These are phyloP conservation scores for Rosa hybrid DNA, from an alignment of 331 rosid genomes.

Conservation along the genomic window DNA sequence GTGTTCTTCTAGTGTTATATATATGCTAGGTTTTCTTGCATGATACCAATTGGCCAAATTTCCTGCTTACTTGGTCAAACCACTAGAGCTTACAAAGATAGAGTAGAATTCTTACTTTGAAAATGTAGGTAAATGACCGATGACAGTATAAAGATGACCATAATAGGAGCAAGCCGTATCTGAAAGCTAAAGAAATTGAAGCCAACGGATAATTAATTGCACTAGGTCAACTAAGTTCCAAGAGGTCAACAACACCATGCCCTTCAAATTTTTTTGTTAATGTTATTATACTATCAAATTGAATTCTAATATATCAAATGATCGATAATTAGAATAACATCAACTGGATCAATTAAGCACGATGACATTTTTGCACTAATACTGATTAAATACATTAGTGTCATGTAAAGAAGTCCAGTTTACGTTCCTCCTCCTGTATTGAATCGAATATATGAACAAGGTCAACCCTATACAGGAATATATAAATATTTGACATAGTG, in stretches of 20 bases:
- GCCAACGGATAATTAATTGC: not conserved
- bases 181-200: not conserved
- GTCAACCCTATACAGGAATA: not conserved
- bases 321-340: not conserved
- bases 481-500: not conserved
- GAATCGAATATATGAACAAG: not conserved
- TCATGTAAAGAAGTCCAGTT: not conserved
- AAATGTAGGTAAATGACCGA: too few species aligned
- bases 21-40: too few species aligned
- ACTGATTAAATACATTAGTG: not conserved
- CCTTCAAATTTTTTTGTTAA: not conserved
- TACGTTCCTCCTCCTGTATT: not conserved
- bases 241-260: not conserved
- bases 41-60: too few species aligned
- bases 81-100: too few species aligned
- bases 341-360: not conserved
- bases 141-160: not conserved
- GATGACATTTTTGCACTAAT: slow-evolving; percentile 1
- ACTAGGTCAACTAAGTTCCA: too few species aligned
- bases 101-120: not conserved
- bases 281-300: not conserved
- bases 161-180: not conserved
- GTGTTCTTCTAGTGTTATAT: too few species aligned
- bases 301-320: not conserved
- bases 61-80: too few species aligned